Conservation (phyloP, 768 basidiomycete genomes). For the Pulveroboletus sp. region DNA sequence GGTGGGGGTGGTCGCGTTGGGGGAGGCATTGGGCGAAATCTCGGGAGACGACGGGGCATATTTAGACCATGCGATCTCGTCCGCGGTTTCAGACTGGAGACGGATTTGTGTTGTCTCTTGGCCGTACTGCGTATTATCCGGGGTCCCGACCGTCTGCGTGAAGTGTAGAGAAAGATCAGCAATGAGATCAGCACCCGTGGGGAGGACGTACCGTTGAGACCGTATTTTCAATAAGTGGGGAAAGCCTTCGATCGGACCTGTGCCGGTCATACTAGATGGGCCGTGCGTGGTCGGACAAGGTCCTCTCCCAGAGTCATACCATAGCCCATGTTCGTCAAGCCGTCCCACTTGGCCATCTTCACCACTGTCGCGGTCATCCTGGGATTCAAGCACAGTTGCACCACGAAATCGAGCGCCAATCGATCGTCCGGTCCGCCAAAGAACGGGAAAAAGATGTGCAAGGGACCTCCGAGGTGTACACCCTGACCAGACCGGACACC, state of each 20-base stretch:
- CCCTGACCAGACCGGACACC: slow-evolving; percentile 36
- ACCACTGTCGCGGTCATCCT: slow-evolving; percentile 73
- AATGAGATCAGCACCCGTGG: too few relatives aligned
- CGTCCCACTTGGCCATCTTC: slow-evolving; percentile 53
- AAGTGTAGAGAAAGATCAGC: too few relatives aligned
- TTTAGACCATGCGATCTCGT: slow-evolving; percentile 70
- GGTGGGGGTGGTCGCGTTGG: slow-evolving; percentile 2
- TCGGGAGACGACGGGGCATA: slow-evolving; percentile 41
- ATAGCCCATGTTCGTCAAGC: slow-evolving; percentile 15
- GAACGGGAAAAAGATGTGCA: slow-evolving; percentile 85
- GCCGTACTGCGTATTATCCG: slow-evolving; percentile 77
- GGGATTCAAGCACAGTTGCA: slow-evolving; percentile 75
- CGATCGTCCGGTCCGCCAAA: slow-evolving; percentile 95
- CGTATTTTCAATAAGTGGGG: background rate
- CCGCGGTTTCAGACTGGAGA: slow-evolving; percentile 81
- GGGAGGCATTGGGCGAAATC: background rate
- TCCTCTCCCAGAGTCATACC: background rate
- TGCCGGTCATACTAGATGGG: slow-evolving; percentile 17
- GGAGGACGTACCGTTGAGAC: slow-evolving; percentile 11
- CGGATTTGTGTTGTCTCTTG: slow-evolving; percentile 59
- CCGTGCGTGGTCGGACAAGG: slow-evolving; percentile 23
- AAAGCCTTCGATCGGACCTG: background rate
- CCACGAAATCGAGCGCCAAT: slow-evolving; percentile 77
- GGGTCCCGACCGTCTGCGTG: slow-evolving; percentile 38
- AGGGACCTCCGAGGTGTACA: slow-evolving; percentile 28